These are phyloP conservation scores for Eutypella sp. DNA, from an alignment of 2,329 filamentous ascomycete genomes.

Conservation along the genomic window DNA sequence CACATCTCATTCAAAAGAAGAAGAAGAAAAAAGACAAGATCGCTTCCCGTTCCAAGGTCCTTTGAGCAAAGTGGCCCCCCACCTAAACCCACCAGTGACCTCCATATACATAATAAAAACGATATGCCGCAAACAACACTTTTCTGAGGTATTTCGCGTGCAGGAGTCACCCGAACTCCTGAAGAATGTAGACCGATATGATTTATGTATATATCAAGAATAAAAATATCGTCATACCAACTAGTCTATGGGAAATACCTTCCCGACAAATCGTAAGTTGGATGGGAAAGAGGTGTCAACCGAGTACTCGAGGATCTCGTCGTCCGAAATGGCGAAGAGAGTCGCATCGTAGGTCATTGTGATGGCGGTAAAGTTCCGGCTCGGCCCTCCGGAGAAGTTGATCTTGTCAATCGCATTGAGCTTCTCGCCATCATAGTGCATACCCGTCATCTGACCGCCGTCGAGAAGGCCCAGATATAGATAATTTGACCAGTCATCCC, in stretches of 20 bases:
- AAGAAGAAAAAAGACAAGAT: too few species aligned
- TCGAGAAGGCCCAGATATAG: slow-evolving; percentile 16
- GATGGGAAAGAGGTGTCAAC: slow-evolving; percentile 17
- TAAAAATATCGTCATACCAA: not conserved
- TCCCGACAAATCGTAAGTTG: slow-evolving; percentile 18
- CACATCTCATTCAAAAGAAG: too few species aligned
- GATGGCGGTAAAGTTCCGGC: slow-evolving; percentile 18
- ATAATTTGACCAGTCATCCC: slow-evolving; percentile 16
- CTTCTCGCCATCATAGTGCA: slow-evolving; percentile 10
- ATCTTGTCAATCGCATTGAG: slow-evolving; percentile 14
- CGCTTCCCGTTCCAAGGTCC: too few species aligned
- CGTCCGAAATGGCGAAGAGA: slow-evolving; percentile 22
- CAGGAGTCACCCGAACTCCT: too few species aligned
- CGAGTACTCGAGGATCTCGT: slow-evolving; percentile 19
- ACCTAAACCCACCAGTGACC: too few species aligned
- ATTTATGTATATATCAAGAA: not conserved
- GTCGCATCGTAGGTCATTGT: slow-evolving; percentile 19
- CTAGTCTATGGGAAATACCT: slow-evolving; percentile 13
- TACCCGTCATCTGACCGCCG: slow-evolving; percentile 8
- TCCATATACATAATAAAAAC: too few species aligned
- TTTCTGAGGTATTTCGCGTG: too few species aligned
- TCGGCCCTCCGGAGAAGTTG: slow-evolving; percentile 16
- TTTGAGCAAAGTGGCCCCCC: too few species aligned
- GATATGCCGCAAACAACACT: too few species aligned
- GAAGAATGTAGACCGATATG: not conserved